Base-by-base conservation (phyloP, 495 filamentous ascomycete genomes). In the Aspergillus bridgeri region DNA sequence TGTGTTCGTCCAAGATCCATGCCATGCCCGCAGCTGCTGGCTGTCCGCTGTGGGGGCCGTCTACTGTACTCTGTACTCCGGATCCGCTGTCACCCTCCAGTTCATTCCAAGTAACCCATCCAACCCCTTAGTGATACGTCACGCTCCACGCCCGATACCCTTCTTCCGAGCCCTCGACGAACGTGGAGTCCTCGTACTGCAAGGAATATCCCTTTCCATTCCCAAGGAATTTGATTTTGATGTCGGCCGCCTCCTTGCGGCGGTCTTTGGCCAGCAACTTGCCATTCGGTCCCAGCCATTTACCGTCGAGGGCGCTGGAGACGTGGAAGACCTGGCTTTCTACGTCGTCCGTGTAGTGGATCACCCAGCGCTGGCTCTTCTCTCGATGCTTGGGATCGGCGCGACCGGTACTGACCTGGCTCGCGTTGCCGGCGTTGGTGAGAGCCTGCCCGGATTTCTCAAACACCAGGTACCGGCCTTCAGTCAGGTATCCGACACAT, bases 401-500 rank as follows among this genome's bases (percentile, higher is more conserved):
- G 11, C 56, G 58, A 33, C 60, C 73, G 18, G 60, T 60, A 15
- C 57, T 69, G 23, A 80, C 47, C 29, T 60, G 6, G 21, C 50
- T 42, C 3, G 49, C 48, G 1, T 61, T 43, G 45, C 58, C 60
- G 1, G 51, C 45, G 27, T 74, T 73, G 20, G 64, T 72, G n/a
- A 75, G 61, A 6, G 73, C 73, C 11, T 50, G 51, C 5, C 69
- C 62, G 42, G 56, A 71, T 46, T 61, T 64, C 55, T 74, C 73
- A 33, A 74, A 71, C 24, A 67, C 65, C 17, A 77, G 51, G 43
- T 75, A 75, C n/a, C 81, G 78, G 15, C 81, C 81, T 56, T 83
- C 81, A 13, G 81, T 82, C 38, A 83, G 60, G 25, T 74, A 71
- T 9, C 81, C 81, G 7, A 81, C 66, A n/a, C 77, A 69, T 44